Percentiles rank a stretch among this genome's conserved stretches.
phyloP scores from a whole-genome alignment of 139 green algal genomes.

The Haematococcus lacustris region DNA sequence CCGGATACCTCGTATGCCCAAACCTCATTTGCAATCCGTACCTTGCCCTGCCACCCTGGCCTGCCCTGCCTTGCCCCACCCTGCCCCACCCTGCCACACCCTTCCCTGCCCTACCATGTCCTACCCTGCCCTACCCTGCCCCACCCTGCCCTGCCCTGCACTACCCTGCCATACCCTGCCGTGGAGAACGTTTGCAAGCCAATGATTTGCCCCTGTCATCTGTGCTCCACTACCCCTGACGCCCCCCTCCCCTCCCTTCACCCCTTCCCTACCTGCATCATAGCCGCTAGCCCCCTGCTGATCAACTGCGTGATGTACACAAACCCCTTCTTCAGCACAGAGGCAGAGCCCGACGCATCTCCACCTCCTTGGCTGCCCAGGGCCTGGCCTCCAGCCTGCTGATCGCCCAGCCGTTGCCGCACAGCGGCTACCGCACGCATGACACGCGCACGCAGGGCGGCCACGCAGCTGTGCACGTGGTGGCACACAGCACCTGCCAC shows the following conservation, averaged over 20 bases:
- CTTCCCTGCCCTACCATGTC: too few species aligned
- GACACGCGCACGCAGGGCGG: slow-evolving; percentile 17
- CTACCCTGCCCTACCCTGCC: too few species aligned
- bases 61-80: too few species aligned
- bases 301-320: slow-evolving; percentile 32
- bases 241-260: not conserved
- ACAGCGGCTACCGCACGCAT: not conserved
- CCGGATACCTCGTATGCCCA: too few species aligned
- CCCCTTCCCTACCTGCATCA: slow-evolving; percentile 34
- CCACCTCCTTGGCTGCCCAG: not conserved
- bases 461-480: slow-evolving; percentile 48
- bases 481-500: slow-evolving; percentile 38
- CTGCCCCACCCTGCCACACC: too few species aligned
- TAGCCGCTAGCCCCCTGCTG: slow-evolving; percentile 30
- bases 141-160: too few species aligned
- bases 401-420: not conserved
- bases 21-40: too few species aligned
- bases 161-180: too few species aligned
- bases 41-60: too few species aligned
- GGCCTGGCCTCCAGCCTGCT: not conserved
- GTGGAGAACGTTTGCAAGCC: too few species aligned
- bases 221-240: too few species aligned
- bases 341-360: not conserved
- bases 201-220: too few species aligned
- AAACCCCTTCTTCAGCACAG: slow-evolving; percentile 28